These are phyloP conservation scores for Lentinus brumalis DNA, from an alignment of 768 basidiomycete genomes.

Conservation along the genomic window DNA sequence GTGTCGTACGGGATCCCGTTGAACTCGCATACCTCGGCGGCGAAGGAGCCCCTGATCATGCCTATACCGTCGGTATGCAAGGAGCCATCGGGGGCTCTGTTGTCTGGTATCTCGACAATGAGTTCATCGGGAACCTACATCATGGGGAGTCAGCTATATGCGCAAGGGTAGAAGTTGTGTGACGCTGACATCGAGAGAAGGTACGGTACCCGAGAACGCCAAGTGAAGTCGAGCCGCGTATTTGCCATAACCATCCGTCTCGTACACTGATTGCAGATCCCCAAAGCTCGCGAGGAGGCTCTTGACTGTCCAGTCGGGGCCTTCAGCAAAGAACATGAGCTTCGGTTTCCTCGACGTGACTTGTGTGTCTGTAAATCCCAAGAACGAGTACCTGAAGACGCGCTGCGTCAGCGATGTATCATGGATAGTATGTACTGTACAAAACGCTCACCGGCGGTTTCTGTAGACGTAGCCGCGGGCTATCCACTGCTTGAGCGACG, in stretches of 20 bases:
- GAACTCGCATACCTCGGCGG: neutral
- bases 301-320: conserved; percentile 1
- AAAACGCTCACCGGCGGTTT: no score
- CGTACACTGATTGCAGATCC: conserved; percentile 1
- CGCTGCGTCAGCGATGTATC: no score
- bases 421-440: no score
- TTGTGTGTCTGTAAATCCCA: conserved; percentile 7
- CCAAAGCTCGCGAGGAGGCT: neutral
- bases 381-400: conserved; percentile 5
- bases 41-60: conserved; percentile 11
- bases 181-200: conserved; percentile 6
- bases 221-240: conserved; percentile 10
- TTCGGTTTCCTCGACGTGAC: neutral
- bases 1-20: neutral
- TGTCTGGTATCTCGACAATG: neutral
- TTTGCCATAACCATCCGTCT: conserved; percentile 3
- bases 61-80: conserved; percentile 13
- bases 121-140: neutral
- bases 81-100: conserved; percentile 2
- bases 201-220: conserved; percentile 8
- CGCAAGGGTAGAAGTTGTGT: no score
- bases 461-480: no score
- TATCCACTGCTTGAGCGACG: no score
- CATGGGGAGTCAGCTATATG: no score
- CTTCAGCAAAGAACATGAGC: conserved; percentile 8